Conservation (phyloP, 2,329 filamentous ascomycete genomes). For the Trichoderma sp. region DNA sequence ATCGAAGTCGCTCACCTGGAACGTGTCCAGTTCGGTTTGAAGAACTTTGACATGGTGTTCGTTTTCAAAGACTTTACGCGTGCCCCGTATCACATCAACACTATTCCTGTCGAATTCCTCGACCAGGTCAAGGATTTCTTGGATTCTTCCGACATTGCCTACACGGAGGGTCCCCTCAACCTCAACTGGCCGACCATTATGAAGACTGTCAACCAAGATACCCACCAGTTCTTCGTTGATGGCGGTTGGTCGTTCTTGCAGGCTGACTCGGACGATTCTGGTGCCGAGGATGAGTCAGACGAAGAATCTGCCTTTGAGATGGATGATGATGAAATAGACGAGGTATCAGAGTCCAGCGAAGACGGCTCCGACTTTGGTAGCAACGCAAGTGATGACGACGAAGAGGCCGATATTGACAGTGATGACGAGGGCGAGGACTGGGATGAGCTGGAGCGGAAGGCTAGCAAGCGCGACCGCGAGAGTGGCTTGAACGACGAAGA, state of each 20-base stretch:
- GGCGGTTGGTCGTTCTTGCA: conserved; percentile 94
- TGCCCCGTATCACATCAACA: conserved; percentile 93
- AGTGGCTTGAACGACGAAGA: conserved; percentile 50
- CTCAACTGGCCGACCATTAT: conserved; percentile 99
- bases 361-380: conserved; percentile 94
- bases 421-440: conserved; percentile 86
- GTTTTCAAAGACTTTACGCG: conserved; percentile 97
- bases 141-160: conserved; percentile 92
- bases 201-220: conserved; percentile 95
- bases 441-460: conserved; percentile 93
- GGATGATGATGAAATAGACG: conserved; percentile 81
- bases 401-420: conserved; percentile 64
- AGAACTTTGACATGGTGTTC: conserved; percentile 98
- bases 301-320: conserved; percentile 94
- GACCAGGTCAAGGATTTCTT: conserved; percentile 98
- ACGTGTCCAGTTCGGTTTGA: conserved; percentile 92
- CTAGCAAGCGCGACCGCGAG: conserved; percentile 80
- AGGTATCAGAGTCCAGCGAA: conserved; percentile 72
- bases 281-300: conserved; percentile 73
- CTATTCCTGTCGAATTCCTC: conserved; percentile 91
- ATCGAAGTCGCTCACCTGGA: conserved; percentile 96
- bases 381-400: conserved; percentile 79
- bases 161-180: conserved; percentile 91
- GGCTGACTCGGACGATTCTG: conserved; percentile 85
- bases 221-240: conserved; percentile 91